phyloP scores from a whole-genome alignment of 2,329 filamentous ascomycete species.

The Polychaeton citri region DNA sequence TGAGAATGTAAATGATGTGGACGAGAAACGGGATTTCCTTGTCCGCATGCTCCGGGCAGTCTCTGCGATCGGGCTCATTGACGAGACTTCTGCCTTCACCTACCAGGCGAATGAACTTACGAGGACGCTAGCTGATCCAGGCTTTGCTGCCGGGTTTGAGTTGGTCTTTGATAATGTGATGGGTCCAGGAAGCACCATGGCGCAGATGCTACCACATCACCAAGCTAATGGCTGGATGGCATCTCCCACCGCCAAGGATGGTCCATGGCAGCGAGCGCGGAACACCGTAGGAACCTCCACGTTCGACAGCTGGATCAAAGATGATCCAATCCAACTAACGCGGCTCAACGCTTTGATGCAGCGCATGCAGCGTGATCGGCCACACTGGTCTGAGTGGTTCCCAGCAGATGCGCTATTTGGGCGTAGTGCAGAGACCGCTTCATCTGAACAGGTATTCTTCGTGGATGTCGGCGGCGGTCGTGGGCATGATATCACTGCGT shows the following conservation, averaged over 20 bases:
- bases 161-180: slow-evolving; percentile 2
- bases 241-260: slow-evolving; percentile 1
- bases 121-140: not conserved
- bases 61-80: slow-evolving; percentile 1
- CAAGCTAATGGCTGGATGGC: not conserved
- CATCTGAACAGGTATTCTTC: slow-evolving; percentile 8
- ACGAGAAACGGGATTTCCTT: slow-evolving; percentile 2
- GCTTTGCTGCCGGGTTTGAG: slow-evolving; percentile 1
- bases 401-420: not conserved
- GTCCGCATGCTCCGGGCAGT: slow-evolving; percentile 2
- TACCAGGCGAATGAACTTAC: slow-evolving; percentile 3
- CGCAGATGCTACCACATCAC: not conserved
- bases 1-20: not conserved
- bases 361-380: slow-evolving; percentile 4
- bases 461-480: slow-evolving; percentile 15
- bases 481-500: slow-evolving; percentile 11
- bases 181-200: slow-evolving; percentile 2
- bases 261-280: slow-evolving; percentile 5
- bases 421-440: not conserved
- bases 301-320: slow-evolving; percentile 5
- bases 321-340: slow-evolving; percentile 2
- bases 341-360: slow-evolving; percentile 5
- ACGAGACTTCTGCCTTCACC: slow-evolving; percentile 2
- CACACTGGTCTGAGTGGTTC: slow-evolving; percentile 6
- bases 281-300: slow-evolving; percentile 4